Percentiles rank a stretch among this genome's conserved stretches.
These are phyloP conservation scores for Neoarthrinium moseri DNA, from an alignment of 2,329 filamentous ascomycete species.

Conservation along the genomic window DNA sequence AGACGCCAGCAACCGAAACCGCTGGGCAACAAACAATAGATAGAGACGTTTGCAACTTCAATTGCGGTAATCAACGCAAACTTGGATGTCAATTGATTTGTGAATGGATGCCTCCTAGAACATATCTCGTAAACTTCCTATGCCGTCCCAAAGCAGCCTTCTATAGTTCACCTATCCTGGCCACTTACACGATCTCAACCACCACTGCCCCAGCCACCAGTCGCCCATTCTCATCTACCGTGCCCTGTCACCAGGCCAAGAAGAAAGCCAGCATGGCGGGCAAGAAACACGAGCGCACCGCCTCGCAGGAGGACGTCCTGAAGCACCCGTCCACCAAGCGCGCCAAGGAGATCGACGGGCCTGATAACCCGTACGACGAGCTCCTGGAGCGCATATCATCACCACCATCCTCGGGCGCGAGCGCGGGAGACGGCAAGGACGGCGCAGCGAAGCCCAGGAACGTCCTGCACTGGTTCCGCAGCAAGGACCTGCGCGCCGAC, in stretches of 20 bases:
- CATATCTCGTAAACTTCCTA: not conserved
- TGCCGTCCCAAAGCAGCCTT: no score
- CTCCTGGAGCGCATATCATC: conserved; percentile 12
- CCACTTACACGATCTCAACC: not conserved
- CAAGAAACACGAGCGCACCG: conserved; percentile 17
- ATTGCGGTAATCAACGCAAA: no score
- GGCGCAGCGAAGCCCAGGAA: conserved; percentile 11
- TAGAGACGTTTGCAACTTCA: no score
- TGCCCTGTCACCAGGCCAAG: not conserved
- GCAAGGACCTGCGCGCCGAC: conserved; percentile 22
- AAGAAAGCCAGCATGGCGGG: conserved; percentile 8
- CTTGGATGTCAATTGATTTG: no score
- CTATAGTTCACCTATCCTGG: not conserved
- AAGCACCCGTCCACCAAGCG: conserved; percentile 24
- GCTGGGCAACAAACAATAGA: no score
- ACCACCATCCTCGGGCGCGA: not conserved
- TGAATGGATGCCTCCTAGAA: not conserved
- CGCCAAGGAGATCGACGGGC: conserved; percentile 21
- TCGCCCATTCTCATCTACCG: not conserved
- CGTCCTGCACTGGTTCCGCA: conserved; percentile 23
- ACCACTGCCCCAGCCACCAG: no score
- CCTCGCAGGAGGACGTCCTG: conserved; percentile 19
- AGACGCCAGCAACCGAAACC: no score
- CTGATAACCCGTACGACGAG: conserved; percentile 16
- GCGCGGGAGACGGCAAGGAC: no score